Conservation (phyloP, 2,329 filamentous ascomycete genomes). For the Boeremia lycopersici region DNA sequence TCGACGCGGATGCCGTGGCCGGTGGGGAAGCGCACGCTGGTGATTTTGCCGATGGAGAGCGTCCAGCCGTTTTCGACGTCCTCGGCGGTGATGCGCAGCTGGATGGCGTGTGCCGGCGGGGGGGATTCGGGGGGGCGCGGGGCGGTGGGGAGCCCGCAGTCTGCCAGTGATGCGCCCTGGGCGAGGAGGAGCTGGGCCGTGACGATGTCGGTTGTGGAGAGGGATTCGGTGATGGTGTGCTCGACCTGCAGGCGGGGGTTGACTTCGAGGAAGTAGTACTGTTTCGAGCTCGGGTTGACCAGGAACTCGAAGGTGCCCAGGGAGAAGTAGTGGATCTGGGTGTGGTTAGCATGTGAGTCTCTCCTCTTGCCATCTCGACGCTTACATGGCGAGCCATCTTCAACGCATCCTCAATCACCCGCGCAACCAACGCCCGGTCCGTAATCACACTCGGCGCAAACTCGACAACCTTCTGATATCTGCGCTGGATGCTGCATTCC, state of each 20-base stretch:
- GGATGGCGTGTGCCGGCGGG: slow-evolving; percentile 57
- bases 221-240: slow-evolving; percentile 65
- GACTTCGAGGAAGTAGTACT: slow-evolving; percentile 66
- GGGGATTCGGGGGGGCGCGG: slow-evolving; percentile 39
- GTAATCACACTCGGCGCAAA: slow-evolving; percentile 59
- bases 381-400: slow-evolving; percentile 57
- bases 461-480: slow-evolving; percentile 68
- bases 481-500: slow-evolving; percentile 65
- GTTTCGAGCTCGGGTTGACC: slow-evolving; percentile 54
- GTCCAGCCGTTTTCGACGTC: slow-evolving; percentile 60
- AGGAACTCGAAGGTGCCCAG: slow-evolving; percentile 71
- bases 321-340: slow-evolving; percentile 60
- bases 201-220: slow-evolving; percentile 62
- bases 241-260: slow-evolving; percentile 68
- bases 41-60: slow-evolving; percentile 65
- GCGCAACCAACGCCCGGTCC: slow-evolving; percentile 54
- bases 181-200: slow-evolving; percentile 60
- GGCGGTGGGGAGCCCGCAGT: slow-evolving; percentile 41
- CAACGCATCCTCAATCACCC: slow-evolving; percentile 61
- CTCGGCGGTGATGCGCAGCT: slow-evolving; percentile 64
- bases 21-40: slow-evolving; percentile 58
- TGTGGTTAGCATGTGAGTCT: not conserved
- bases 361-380: not conserved
- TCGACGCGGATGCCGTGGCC: slow-evolving; percentile 66
- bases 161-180: slow-evolving; percentile 54